Base-by-base conservation (phyloP, 148 eudicot genomes). In the Fagopyrum esculentum region DNA sequence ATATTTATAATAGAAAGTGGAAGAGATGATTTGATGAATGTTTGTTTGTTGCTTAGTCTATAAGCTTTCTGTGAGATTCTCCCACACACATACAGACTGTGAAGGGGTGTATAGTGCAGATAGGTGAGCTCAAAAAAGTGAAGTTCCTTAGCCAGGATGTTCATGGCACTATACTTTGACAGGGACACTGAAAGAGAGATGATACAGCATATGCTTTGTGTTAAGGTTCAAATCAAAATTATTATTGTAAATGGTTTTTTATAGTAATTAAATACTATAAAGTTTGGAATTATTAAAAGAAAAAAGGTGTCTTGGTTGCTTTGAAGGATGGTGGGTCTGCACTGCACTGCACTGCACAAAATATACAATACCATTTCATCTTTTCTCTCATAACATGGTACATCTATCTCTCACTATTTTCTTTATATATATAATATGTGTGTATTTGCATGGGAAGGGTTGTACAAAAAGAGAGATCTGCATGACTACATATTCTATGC, bases 31-130 rank as follows among this genome's bases (percentile, higher is more conserved):
- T 66, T 66, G 46, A 66, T 66, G 71, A 45, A 66, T 66, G 71
- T 66, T 66, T 26, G 17, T 60, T 71, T 52, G 64, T 83, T 80
- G 45, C 89, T 86, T 86, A 78, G 66, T 74, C 78, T 74, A 78
- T 81, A 81, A 86, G 89, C 79, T 79, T 83, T 73, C 77, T 68
- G 43, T 45, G 51, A 75, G 77, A 75, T 75, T 57, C 77, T 75
- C 46, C 56, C 69, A 29, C 17, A 1, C 52, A 49, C 52, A 22
- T 61, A 61, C 71, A 66, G 47, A 66, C 71, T 66, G 71, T 66
- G 71, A 43, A 40, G 71, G 46, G 35, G 5, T 35, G 71, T 26
- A n/a, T 19, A 49, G 12, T 49, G 6, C 51, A 48, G 51, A 19
- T 17, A 57, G 63, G 9, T 68, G 50, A 45, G 73, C 51, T 22